Evolutionary conservation across 495 filamentous ascomycete genomes (phyloP).

Genomic region (Podospora appendiculata): DNA sequence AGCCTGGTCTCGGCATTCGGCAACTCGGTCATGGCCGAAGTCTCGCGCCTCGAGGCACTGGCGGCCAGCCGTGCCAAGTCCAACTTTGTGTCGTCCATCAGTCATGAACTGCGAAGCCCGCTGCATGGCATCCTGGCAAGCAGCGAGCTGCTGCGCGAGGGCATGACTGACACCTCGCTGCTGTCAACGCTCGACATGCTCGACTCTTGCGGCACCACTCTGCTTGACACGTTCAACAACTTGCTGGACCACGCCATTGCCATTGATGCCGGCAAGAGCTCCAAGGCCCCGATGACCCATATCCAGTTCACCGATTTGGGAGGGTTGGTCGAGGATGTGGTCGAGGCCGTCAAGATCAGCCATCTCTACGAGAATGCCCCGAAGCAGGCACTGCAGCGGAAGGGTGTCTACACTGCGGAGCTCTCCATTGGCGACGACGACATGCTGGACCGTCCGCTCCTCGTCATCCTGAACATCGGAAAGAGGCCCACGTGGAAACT

Average conservation of each 20-base stretch:
- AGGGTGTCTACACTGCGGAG: slow-evolving; percentile 1
- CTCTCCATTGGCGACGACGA: not conserved
- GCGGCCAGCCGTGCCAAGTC: slow-evolving; percentile 47
- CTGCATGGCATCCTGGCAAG: slow-evolving; percentile 69
- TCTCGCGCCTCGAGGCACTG: slow-evolving; percentile 41
- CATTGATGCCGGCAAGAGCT: slow-evolving; percentile 46
- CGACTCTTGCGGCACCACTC: slow-evolving; percentile 63
- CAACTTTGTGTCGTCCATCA: slow-evolving; percentile 64
- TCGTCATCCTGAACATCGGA: slow-evolving; percentile 29
- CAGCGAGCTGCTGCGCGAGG: slow-evolving; percentile 60
- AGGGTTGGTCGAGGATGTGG: slow-evolving; percentile 31
- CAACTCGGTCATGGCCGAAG: slow-evolving; percentile 53
- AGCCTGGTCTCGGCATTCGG: slow-evolving; percentile 45
- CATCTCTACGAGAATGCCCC: slow-evolving; percentile 19
- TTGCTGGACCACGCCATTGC: slow-evolving; percentile 48
- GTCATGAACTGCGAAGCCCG: slow-evolving; percentile 72
- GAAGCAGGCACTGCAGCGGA: slow-evolving; percentile 14
- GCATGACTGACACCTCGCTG: slow-evolving; percentile 40
- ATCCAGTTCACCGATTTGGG: slow-evolving; percentile 26
- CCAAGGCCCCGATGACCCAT: slow-evolving; percentile 47
- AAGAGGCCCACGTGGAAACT: slow-evolving; percentile 24
- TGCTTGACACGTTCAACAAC: slow-evolving; percentile 57
- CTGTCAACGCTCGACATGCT: slow-evolving; percentile 63
- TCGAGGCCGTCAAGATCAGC: slow-evolving; percentile 36
- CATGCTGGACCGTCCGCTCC: slow-evolving; percentile 7